phyloP scores from a whole-genome alignment of 345 rosid species.

The Euclidium syriacum region DNA sequence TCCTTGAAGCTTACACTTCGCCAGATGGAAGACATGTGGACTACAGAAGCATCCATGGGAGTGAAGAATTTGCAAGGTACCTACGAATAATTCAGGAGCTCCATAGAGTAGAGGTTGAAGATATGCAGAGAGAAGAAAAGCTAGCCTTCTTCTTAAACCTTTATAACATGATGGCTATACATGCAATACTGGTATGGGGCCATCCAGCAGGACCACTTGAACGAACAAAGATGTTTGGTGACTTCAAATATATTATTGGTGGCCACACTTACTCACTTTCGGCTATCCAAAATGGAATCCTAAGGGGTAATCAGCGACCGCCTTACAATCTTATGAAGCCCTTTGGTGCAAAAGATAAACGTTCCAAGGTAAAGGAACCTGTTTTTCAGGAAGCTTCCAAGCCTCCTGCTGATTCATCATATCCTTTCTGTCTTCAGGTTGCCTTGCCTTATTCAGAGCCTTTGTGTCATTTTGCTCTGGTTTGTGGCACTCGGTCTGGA shows the following conservation, averaged over 20 bases:
- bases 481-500: constrained; percentile 73
- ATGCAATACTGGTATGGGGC: constrained; percentile 67
- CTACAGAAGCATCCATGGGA: constrained; percentile 85
- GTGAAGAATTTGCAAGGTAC: constrained; percentile 94
- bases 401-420: not conserved
- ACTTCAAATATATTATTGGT: constrained; percentile 75
- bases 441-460: constrained; percentile 69
- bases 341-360: constrained; percentile 66
- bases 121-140: constrained; percentile 67
- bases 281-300: constrained; percentile 76
- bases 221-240: constrained; percentile 60
- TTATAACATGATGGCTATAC: constrained; percentile 86
- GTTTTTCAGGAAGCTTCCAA: not conserved
- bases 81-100: constrained; percentile 75
- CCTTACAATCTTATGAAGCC: constrained; percentile 81
- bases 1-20: constrained; percentile 71
- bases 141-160: constrained; percentile 82
- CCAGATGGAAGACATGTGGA: constrained; percentile 81
- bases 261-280: constrained; percentile 75
- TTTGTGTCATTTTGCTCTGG: constrained; percentile 69
- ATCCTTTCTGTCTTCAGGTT: constrained; percentile 37
- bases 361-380: constrained; percentile 37
- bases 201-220: constrained; percentile 72
- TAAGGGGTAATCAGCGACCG: constrained; percentile 73
- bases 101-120: constrained; percentile 65